Conservation (phyloP, 192 early-diverging fungal species). For the Phlyctochytrium bullatum region DNA sequence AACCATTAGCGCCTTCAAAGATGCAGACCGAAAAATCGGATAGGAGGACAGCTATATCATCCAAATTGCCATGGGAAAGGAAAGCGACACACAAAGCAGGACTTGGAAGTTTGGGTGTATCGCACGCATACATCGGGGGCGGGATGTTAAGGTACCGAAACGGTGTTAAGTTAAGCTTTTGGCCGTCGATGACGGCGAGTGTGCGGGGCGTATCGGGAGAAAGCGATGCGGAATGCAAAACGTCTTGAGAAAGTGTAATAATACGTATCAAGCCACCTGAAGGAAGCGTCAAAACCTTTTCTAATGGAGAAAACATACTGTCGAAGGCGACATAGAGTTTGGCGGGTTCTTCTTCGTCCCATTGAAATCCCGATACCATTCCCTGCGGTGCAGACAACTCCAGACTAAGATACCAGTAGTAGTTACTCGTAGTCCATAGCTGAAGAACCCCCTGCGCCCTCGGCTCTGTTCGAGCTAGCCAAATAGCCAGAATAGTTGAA, state of each 20-base stretch:
- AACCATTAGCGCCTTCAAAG: not conserved
- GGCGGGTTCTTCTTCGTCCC: constrained; percentile 80
- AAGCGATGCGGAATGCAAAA: constrained; percentile 29
- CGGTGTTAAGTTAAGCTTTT: constrained; percentile 64
- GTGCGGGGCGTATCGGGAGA: constrained; percentile 45
- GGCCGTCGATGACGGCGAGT: constrained; percentile 78
- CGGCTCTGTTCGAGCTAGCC: constrained; percentile 38
- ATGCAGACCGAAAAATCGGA: constrained; percentile 43
- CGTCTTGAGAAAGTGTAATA: not conserved
- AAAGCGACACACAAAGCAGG: constrained; percentile 66
- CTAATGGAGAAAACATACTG: not conserved
- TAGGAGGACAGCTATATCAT: constrained; percentile 71
- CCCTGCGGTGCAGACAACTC: constrained; percentile 55
- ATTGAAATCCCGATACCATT: constrained; percentile 54
- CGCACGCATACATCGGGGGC: constrained; percentile 81
- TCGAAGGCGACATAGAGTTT: constrained; percentile 52
- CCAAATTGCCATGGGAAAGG: constrained; percentile 54
- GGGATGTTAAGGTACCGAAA: constrained; percentile 84
- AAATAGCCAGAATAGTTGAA: constrained; percentile 81
- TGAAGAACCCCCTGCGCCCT: constrained; percentile 54
- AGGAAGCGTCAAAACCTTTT: constrained; percentile 22
- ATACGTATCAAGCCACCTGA: constrained; percentile 10
- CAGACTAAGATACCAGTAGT: constrained; percentile 96
- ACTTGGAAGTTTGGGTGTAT: constrained; percentile 12
- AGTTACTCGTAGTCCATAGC: constrained; percentile 92